These are phyloP conservation scores for Protomyces gravidus DNA, from an alignment of 1,139 yeast species.

Conservation along the genomic window DNA sequence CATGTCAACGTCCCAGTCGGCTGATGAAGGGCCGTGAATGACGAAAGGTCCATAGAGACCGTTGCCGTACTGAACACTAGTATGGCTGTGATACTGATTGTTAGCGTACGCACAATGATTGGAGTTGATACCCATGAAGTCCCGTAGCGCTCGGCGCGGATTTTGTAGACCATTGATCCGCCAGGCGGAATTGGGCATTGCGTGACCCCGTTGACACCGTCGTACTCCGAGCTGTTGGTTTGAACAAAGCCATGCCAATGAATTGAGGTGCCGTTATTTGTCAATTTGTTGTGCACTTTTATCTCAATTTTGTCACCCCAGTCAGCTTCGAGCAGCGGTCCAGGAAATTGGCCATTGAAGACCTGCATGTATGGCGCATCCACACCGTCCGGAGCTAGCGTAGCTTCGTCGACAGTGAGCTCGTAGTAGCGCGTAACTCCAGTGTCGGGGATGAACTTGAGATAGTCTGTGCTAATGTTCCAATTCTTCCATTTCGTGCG, in stretches of 20 bases:
- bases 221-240: slow-evolving; percentile 61
- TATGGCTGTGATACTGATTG: slow-evolving; percentile 57
- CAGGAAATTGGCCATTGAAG: slow-evolving; percentile 53
- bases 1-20: slow-evolving; percentile 60
- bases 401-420: neutral
- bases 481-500: neutral
- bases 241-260: slow-evolving; percentile 86
- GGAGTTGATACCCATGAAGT: slow-evolving; percentile 74
- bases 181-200: slow-evolving; percentile 81
- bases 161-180: slow-evolving; percentile 58
- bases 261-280: slow-evolving; percentile 59
- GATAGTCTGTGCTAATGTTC: neutral
- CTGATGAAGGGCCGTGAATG: slow-evolving; percentile 9
- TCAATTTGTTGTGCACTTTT: slow-evolving; percentile 55
- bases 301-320: slow-evolving; percentile 63
- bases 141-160: slow-evolving; percentile 69
- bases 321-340: slow-evolving; percentile 64
- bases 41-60: slow-evolving; percentile 39
- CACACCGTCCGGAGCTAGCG: slow-evolving; percentile 39
- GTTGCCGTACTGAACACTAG: slow-evolving; percentile 40
- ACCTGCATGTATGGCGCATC: slow-evolving; percentile 39
- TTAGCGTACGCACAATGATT: too few species aligned
- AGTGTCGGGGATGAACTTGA: neutral
- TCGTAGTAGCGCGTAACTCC: neutral
- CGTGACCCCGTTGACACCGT: slow-evolving; percentile 75